Conservation (phyloP, 2,329 filamentous ascomycete species). For the Elsinoe arachidis region DNA sequence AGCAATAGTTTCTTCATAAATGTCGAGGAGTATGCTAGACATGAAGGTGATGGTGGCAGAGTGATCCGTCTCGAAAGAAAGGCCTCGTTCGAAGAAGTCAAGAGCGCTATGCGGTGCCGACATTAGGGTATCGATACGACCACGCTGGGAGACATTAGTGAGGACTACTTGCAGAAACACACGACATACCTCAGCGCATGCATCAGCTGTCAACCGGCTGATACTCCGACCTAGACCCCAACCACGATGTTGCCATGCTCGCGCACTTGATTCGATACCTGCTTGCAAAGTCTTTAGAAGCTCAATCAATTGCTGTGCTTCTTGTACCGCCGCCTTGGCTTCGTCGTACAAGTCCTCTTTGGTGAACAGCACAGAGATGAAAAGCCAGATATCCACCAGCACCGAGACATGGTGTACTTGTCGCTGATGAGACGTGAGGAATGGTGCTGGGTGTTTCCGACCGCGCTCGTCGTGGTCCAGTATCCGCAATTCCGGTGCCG, state of each 20-base stretch:
- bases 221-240: constrained; percentile 77
- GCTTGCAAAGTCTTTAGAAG: constrained; percentile 56
- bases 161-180: background rate
- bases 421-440: constrained; percentile 29
- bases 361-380: constrained; percentile 81
- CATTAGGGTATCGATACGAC: constrained; percentile 55
- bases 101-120: constrained; percentile 60
- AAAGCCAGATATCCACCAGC: constrained; percentile 77
- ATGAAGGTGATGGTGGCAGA: constrained; percentile 70
- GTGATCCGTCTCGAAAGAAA: constrained; percentile 74
- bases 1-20: constrained; percentile 58
- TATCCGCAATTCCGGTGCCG: background rate
- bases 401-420: constrained; percentile 49
- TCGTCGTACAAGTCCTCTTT: constrained; percentile 74
- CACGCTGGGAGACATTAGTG: constrained; percentile 44
- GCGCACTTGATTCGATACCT: constrained; percentile 53
- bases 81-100: constrained; percentile 69
- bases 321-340: constrained; percentile 66
- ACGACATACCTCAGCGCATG: constrained; percentile 64
- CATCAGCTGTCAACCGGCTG: constrained; percentile 76
- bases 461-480: background rate
- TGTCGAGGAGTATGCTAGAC: constrained; percentile 76
- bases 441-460: background rate
- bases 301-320: constrained; percentile 70
- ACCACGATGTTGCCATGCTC: constrained; percentile 53